Evolutionary conservation across 1,139 yeast species (phyloP).

Genomic region (Pichia sp.): DNA sequence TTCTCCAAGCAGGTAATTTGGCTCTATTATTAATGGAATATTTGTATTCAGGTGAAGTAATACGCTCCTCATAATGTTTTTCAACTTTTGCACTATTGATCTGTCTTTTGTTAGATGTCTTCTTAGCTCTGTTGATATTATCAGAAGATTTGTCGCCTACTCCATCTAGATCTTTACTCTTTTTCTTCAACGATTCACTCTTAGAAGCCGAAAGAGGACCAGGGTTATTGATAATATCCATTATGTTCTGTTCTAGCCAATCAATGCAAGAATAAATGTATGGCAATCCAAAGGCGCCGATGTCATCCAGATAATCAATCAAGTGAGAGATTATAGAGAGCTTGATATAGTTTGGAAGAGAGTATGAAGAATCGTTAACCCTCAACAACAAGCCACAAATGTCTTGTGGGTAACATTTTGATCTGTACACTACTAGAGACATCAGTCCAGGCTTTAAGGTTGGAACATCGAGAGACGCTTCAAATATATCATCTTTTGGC

Average conservation of each 20-base stretch:
- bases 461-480: constrained; percentile 30
- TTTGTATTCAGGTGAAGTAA: constrained; percentile 22
- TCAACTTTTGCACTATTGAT: constrained; percentile 18
- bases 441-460: constrained; percentile 31
- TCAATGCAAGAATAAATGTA: constrained; percentile 60
- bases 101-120: constrained; percentile 10
- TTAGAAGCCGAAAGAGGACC: constrained; percentile 49
- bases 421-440: constrained; percentile 45
- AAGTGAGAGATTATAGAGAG: constrained; percentile 51
- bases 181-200: too few relatives aligned
- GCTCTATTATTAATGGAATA: constrained; percentile 40
- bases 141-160: neutral
- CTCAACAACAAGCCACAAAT: constrained; percentile 58
- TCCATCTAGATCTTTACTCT: neutral
- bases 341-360: constrained; percentile 69
- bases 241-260: constrained; percentile 64
- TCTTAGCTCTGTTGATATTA: neutral
- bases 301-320: constrained; percentile 33
- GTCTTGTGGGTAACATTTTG: constrained; percentile 48
- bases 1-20: constrained; percentile 78
- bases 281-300: constrained; percentile 56
- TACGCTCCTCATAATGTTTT: constrained; percentile 20
- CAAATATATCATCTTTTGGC: constrained; percentile 26
- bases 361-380: constrained; percentile 38
- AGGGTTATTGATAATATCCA: constrained; percentile 57